Evolutionary conservation across 1,284 basidiomycete genomes (phyloP).

Genomic region (Ceratobasidium sp.): DNA sequence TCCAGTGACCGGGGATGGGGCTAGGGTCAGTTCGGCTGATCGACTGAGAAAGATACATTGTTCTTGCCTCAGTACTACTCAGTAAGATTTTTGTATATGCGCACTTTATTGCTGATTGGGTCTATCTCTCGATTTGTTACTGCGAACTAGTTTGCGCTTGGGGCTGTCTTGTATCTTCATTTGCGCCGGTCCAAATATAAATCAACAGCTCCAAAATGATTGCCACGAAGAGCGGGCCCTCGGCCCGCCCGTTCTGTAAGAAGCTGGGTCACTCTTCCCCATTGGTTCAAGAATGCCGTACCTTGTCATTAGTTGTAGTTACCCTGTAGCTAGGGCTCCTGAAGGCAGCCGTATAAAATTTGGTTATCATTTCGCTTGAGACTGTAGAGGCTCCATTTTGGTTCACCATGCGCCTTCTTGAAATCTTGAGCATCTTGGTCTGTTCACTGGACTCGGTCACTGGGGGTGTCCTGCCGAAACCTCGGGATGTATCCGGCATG

Average conservation of each 20-base stretch:
- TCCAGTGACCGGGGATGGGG: not conserved
- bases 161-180: not conserved
- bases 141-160: not conserved
- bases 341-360: not conserved
- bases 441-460: not conserved
- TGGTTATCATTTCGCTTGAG: too few relatives aligned
- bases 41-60: not conserved
- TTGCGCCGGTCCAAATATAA: not conserved
- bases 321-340: not conserved
- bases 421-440: not conserved
- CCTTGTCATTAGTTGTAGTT: conserved; percentile 6
- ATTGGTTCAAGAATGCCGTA: conserved; percentile 9
- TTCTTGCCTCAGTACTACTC: not conserved
- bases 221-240: not conserved
- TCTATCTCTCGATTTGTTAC: not conserved
- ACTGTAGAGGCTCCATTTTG: not conserved
- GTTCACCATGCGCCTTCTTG: not conserved
- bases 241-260: not conserved
- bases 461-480: not conserved
- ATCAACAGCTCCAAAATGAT: not conserved
- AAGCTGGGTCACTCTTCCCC: not conserved
- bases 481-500: not conserved
- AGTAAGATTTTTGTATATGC: not conserved
- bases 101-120: not conserved
- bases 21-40: not conserved